These are phyloP conservation scores for Candida dendrica DNA, from an alignment of 805 yeast species.

Conservation along the genomic window DNA sequence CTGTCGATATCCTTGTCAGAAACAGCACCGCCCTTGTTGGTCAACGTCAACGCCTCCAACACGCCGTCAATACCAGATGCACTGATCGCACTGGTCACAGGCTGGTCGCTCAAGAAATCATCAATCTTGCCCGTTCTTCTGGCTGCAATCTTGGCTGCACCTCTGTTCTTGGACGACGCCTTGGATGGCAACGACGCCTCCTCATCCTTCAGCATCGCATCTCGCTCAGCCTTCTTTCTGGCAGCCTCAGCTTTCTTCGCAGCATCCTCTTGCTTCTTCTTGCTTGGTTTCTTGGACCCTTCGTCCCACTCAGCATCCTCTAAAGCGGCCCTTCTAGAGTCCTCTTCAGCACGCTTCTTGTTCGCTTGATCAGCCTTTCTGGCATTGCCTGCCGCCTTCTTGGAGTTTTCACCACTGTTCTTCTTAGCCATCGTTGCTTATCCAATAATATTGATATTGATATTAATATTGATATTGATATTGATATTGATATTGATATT, in stretches of 20 bases:
- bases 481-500: not conserved
- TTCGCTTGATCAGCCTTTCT: slow-evolving; percentile 59
- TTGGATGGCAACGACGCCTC: slow-evolving; percentile 58
- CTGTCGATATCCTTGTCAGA: slow-evolving; percentile 61
- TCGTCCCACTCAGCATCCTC: slow-evolving; percentile 65
- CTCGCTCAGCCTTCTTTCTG: slow-evolving; percentile 77
- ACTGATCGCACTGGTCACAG: slow-evolving; percentile 45
- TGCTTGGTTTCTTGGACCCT: slow-evolving; percentile 62
- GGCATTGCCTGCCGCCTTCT: slow-evolving; percentile 59
- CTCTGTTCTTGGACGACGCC: slow-evolving; percentile 52
- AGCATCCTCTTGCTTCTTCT: slow-evolving; percentile 63
- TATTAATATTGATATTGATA: no score
- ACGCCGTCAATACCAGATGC: slow-evolving; percentile 78
- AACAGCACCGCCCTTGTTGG: slow-evolving; percentile 50
- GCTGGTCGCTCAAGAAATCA: slow-evolving; percentile 50
- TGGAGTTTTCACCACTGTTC: slow-evolving; percentile 40
- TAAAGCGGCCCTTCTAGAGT: slow-evolving; percentile 36
- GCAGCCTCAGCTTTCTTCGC: slow-evolving; percentile 72
- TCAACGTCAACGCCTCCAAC: slow-evolving; percentile 66
- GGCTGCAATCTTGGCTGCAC: slow-evolving; percentile 60
- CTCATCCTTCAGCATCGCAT: slow-evolving; percentile 55
- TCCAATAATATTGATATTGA: no score
- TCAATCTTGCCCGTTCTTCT: slow-evolving; percentile 57
- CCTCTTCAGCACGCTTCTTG: slow-evolving; percentile 47
- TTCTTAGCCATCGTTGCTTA: slow-evolving; percentile 52